Conservation (phyloP, 805 yeast genomes). For the Debaryomyces hansenii region DNA sequence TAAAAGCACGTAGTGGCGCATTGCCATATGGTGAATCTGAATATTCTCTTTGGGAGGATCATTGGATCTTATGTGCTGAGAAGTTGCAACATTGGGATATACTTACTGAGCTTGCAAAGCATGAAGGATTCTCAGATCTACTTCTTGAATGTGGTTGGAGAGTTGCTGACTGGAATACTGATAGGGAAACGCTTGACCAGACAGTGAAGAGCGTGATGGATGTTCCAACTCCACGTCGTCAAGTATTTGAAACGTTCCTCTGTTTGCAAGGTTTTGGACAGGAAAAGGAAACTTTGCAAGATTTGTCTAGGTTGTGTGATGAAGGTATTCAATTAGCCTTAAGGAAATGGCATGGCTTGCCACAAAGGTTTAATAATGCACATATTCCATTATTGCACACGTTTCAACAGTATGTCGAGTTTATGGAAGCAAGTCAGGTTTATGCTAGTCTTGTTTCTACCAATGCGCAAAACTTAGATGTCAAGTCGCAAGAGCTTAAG, state of each 20-base stretch:
- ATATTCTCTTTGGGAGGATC: constrained; percentile 96
- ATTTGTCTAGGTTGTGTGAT: constrained; percentile 82
- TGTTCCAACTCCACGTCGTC: constrained; percentile 96
- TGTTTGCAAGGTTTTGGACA: constrained; percentile 92
- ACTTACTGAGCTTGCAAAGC: constrained; percentile 92
- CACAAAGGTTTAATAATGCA: constrained; percentile 73
- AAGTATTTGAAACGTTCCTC: constrained; percentile 90
- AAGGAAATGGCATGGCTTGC: constrained; percentile 90
- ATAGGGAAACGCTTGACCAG: constrained; percentile 90
- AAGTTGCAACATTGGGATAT: constrained; percentile 98
- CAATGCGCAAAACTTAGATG: constrained; percentile 87
- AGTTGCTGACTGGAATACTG: constrained; percentile 97
- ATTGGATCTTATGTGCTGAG: constrained; percentile 97
- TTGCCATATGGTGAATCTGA: constrained; percentile 95
- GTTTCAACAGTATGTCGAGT: constrained; percentile 96
- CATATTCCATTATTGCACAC: constrained; percentile 89
- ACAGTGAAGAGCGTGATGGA: constrained; percentile 96
- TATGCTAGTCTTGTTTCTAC: constrained; percentile 86
- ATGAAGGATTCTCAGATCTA: constrained; percentile 95
- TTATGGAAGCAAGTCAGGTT: constrained; percentile 95
- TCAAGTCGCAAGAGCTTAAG: constrained; percentile 90
- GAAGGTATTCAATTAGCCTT: constrained; percentile 94
- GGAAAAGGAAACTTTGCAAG: constrained; percentile 81
- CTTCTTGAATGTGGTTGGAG: constrained; percentile 99
- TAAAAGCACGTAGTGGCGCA: constrained; percentile 92